Evolutionary conservation across 768 basidiomycete genomes (phyloP), one percentile per base, ranked within the genome.

Genomic region (Mycena vulgaris): DNA sequence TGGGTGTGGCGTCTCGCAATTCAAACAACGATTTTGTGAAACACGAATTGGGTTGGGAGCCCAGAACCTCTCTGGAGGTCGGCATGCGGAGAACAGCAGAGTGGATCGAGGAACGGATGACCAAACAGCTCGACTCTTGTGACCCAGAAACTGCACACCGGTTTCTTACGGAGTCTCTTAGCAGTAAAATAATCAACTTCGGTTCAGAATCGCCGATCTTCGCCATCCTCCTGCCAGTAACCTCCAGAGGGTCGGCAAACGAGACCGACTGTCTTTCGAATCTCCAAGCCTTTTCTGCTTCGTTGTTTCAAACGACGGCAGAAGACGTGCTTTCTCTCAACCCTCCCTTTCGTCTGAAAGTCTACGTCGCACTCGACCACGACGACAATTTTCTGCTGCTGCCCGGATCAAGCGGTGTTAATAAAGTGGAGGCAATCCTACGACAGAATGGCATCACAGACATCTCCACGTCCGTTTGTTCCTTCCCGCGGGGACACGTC

Each of bases 171-270:
- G 25, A 40, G 39, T 58, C 39, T 69, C 85, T 40, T 61, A 70
- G 23, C 66, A 89, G 88, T 70, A 68, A 80, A 49, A 52, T 88
- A 11, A 67, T 89, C 30, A 63, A 83, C 51, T 78, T 90, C 10
- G 70, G 75, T 8, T 64, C 75, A 0, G 75, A 78, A 27, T 76
- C 75, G 2, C 78, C 82, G 59, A 82, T 77, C 8, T 88, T 89
- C 71, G 90, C 86, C 2, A 80, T 90, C 47, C 80, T 90, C 3
- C 84, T 91, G 10, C 90, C 90, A 2, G 83, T 91, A 72, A 90
- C 89, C 0, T 90, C 89, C 10, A 82, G 86, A 1, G 85, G 87
- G 5, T 75, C 76, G 0, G 33, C 67, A 2, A 68, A 76, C 6
- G 83, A 83, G 0, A 65, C 70, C 0, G 74, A 81, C 40, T 89